Percentiles rank a stretch among this genome's conserved stretches.
Evolutionary conservation across 345 rosid species (phyloP).

Genomic region (Euclidium syriacum): DNA sequence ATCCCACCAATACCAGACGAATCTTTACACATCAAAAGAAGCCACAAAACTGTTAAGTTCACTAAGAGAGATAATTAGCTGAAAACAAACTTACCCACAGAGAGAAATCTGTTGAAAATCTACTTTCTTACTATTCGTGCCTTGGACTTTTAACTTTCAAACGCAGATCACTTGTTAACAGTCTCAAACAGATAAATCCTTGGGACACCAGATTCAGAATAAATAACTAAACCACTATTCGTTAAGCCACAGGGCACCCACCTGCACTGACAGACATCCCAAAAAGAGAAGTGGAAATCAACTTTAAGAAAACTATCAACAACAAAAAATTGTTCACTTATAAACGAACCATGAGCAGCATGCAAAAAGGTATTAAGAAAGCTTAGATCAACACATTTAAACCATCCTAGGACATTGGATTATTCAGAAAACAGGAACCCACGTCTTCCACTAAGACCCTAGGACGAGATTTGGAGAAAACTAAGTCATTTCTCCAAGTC

Average conservation of each 20-base stretch:
- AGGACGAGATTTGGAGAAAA: not conserved
- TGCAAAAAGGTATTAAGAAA: too few relatives aligned
- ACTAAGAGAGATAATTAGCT: conserved; percentile 8
- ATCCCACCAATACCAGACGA: not conserved
- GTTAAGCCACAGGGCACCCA: conserved; percentile 27
- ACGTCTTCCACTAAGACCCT: not conserved
- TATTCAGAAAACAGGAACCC: not conserved
- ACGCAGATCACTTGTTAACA: conserved; percentile 28
- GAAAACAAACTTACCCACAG: conserved; percentile 44
- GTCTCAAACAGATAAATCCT: conserved; percentile 24
- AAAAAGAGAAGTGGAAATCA: conserved; percentile 22
- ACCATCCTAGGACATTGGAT: not conserved
- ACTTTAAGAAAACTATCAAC: not conserved
- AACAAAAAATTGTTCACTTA: too few relatives aligned
- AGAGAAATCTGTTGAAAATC: conserved; percentile 39
- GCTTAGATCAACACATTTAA: too few relatives aligned
- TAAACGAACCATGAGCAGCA: too few relatives aligned
- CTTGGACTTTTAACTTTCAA: conserved; percentile 34
- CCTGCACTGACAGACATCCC: conserved; percentile 47
- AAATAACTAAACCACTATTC: conserved; percentile 25
- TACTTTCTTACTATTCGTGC: conserved; percentile 43
- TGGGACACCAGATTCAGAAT: conserved; percentile 29
- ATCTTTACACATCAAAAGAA: not conserved
- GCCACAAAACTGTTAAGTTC: not conserved
- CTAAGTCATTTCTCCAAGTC: not conserved